Evolutionary conservation across 805 yeast species (phyloP).

Genomic region (Lachancea nothofagi): DNA sequence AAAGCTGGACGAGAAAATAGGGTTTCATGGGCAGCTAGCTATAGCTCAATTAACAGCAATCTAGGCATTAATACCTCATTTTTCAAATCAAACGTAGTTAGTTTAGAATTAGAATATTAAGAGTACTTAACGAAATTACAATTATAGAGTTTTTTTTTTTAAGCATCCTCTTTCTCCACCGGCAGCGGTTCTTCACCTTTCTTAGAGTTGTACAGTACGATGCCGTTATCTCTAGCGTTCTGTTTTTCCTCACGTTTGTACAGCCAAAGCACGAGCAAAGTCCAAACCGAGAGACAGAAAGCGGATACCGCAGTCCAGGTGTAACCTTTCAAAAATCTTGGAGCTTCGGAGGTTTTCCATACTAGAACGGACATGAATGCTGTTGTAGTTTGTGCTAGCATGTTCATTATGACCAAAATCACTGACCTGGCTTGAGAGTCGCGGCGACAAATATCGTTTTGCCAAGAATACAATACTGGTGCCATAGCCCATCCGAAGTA

Average conservation of each 20-base stretch:
- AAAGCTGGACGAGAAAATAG: constrained; percentile 5
- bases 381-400: constrained; percentile 47
- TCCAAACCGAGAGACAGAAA: constrained; percentile 25
- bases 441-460: constrained; percentile 50
- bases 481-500: constrained; percentile 60
- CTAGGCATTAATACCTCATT: no score
- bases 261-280: constrained; percentile 28
- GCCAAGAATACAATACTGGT: constrained; percentile 54
- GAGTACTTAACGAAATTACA: no score
- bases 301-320: constrained; percentile 38
- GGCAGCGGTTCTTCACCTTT: constrained; percentile 12
- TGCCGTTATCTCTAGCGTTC: constrained; percentile 36
- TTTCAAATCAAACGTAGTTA: no score
- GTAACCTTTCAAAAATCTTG: constrained; percentile 50
- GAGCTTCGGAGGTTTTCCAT: constrained; percentile 47
- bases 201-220: constrained; percentile 27
- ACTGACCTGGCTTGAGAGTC: constrained; percentile 50
- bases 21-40: no score
- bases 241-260: constrained; percentile 38
- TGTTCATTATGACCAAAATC: constrained; percentile 46
- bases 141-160: constrained; percentile 1
- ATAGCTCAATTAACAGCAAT: no score
- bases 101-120: no score
- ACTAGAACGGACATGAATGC: constrained; percentile 47
- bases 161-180: constrained; percentile 7